These are phyloP conservation scores for Alternaria tenuissima DNA, from an alignment of 2,329 filamentous ascomycete genomes.

Conservation along the genomic window DNA sequence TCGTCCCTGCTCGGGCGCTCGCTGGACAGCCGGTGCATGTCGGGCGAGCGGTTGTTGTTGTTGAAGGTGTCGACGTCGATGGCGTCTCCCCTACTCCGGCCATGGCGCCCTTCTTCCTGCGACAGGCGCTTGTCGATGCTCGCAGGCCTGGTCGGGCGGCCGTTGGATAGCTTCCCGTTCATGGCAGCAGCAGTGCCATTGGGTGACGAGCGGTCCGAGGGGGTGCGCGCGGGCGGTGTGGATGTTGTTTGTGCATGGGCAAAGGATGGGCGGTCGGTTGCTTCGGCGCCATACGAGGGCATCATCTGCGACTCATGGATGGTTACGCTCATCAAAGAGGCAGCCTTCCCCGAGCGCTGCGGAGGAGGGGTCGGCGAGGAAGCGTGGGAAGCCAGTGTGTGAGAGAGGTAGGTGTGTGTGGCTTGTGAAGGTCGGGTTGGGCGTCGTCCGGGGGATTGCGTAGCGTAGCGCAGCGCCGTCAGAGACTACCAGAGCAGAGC, in stretches of 20 bases:
- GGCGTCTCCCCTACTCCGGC: constrained; percentile 26
- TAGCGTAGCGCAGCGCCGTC: constrained; percentile 19
- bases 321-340: constrained; percentile 43
- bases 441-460: constrained; percentile 20
- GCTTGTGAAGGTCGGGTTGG: constrained; percentile 19
- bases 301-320: constrained; percentile 54
- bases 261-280: constrained; percentile 44
- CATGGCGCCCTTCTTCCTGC: constrained; percentile 37
- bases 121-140: constrained; percentile 50
- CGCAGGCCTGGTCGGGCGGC: constrained; percentile 43
- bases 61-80: constrained; percentile 29
- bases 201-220: constrained; percentile 35
- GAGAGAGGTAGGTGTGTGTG: constrained; percentile 9
- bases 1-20: constrained; percentile 52
- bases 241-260: constrained; percentile 48
- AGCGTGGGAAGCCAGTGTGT: constrained; percentile 39
- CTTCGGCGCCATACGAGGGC: constrained; percentile 61
- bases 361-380: constrained; percentile 34
- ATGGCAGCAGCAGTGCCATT: constrained; percentile 40
- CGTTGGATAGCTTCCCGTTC: constrained; percentile 49
- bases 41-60: constrained; percentile 28
- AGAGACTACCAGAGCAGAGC: constrained; percentile 9
- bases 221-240: constrained; percentile 36
- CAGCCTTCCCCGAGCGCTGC: constrained; percentile 37
- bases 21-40: constrained; percentile 35